Conservation (phyloP, 2,329 filamentous ascomycete genomes). For the Pseudogymnoascus sp. region DNA sequence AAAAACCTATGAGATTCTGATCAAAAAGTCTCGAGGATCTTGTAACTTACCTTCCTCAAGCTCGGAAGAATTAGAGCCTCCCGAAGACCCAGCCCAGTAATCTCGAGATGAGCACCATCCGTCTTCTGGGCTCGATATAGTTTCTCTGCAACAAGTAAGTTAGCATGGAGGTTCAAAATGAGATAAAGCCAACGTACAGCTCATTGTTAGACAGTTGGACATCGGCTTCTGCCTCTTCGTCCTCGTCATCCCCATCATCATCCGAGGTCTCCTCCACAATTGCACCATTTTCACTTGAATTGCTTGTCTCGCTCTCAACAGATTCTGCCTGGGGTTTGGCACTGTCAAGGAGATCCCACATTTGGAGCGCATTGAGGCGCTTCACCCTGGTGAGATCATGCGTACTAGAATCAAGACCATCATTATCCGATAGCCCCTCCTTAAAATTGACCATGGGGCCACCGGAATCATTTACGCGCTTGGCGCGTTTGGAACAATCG, state of each 20-base stretch:
- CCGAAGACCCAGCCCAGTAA: background rate
- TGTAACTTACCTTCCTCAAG: background rate
- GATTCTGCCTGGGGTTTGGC: background rate
- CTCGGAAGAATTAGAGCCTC: background rate
- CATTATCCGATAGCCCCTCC: background rate
- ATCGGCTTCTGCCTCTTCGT: background rate
- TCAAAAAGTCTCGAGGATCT: background rate
- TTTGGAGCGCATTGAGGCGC: background rate
- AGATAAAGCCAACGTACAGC: background rate
- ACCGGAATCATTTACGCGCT: background rate
- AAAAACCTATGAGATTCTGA: background rate
- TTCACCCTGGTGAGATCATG: background rate
- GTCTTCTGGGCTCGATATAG: background rate
- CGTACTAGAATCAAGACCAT: background rate
- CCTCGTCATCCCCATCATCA: no score
- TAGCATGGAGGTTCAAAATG: background rate
- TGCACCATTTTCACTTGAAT: background rate
- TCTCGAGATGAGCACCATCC: constrained; percentile 1
- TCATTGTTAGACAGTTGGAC: background rate
- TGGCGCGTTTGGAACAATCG: background rate
- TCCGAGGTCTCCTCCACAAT: background rate
- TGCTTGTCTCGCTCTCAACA: background rate
- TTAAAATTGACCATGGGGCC: background rate
- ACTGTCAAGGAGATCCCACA: background rate
- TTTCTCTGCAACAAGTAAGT: background rate